These are phyloP conservation scores for Naganishia onofrii DNA, from an alignment of 768 basidiomycete genomes.

Conservation along the genomic window DNA sequence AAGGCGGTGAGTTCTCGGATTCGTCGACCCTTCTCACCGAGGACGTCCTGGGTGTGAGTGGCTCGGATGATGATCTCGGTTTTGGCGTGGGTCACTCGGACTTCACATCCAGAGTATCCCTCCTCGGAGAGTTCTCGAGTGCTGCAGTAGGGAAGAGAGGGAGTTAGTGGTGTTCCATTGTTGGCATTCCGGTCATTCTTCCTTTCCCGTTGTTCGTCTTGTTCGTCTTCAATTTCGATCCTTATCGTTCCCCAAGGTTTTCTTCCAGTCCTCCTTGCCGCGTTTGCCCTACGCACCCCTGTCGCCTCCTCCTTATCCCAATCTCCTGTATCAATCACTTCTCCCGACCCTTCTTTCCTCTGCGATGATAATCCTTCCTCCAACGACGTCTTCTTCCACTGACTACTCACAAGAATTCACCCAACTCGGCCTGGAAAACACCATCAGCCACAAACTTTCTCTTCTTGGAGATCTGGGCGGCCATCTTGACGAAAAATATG, in stretches of 20 bases:
- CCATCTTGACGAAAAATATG: slow-evolving; percentile 40
- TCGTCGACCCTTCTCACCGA: slow-evolving; percentile 98
- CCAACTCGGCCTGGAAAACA: slow-evolving; percentile 98
- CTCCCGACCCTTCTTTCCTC: background rate
- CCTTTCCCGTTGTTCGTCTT: no score
- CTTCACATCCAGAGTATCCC: slow-evolving; percentile 99
- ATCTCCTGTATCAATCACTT: background rate
- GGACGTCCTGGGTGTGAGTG: slow-evolving; percentile 92
- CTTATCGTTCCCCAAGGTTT: background rate
- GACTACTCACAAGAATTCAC: slow-evolving; percentile 81
- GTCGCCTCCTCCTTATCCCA: background rate
- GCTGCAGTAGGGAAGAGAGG: slow-evolving; percentile 33
- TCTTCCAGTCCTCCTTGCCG: background rate
- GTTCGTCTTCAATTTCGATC: no score
- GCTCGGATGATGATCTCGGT: slow-evolving; percentile 99
- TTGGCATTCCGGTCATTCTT: background rate
- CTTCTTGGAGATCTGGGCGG: slow-evolving; percentile 80
- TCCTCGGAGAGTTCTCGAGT: slow-evolving; percentile 90
- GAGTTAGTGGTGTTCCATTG: background rate
- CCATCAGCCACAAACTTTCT: slow-evolving; percentile 96
- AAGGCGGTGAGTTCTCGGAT: slow-evolving; percentile 97
- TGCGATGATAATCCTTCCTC: background rate
- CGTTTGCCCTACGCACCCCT: no score
- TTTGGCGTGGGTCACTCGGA: slow-evolving; percentile 97
- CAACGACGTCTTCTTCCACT: no score